Evolutionary conservation across 139 green algal genomes (phyloP), one percentile per base, ranked within the genome.

Genomic region (Zygnema cylindricum): DNA sequence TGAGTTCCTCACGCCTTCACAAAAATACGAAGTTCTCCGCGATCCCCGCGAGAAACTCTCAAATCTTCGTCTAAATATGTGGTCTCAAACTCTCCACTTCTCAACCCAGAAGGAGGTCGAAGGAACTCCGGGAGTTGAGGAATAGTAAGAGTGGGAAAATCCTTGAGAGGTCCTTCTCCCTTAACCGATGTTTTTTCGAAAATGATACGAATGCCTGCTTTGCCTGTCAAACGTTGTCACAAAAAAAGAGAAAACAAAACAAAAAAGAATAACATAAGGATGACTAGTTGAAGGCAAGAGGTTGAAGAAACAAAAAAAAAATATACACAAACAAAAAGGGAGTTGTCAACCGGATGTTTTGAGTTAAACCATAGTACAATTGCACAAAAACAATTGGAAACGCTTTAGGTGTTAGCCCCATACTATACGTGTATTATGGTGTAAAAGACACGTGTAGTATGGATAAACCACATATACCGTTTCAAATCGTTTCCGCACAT

Each of bases 21-120:
- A 87, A 88, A 88, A 36, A 88, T 40, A 1, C 83, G 83, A 35
- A 88, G 83, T 57, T 88, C 83, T 36, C 83, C 71, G 1, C 83
- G 69, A 88, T 88, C 83, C 2, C 83, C 83, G 2, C 83, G 69
- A 76, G 69, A 86, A 32, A 88, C 43, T 2, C 83, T 42, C 23
- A 88, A 3, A 7, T 88, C 83, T 36, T 84, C 71, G 1, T 88
- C 83, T 38, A 88, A 69, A 88, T 40, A 88, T 35, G 83, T 88
- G 42, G 71, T 85, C 35, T 84, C 69, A 69, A 88, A 88, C 83
- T 84, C 39, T 32, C 83, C 83, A 23, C 39, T 76, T 7, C 83
- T 42, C 39, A 42, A 41, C 16, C 33, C 33, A 43, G 71, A 79
- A 39, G 79, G 79, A 33, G 33, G 33, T 25, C 73, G 32, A 39